A percentile compares a stretch with the other conserved stretches of the same genome.
Evolutionary conservation across 2,329 filamentous ascomycete species (phyloP).

Genomic region (Nigrospora sphaerica): DNA sequence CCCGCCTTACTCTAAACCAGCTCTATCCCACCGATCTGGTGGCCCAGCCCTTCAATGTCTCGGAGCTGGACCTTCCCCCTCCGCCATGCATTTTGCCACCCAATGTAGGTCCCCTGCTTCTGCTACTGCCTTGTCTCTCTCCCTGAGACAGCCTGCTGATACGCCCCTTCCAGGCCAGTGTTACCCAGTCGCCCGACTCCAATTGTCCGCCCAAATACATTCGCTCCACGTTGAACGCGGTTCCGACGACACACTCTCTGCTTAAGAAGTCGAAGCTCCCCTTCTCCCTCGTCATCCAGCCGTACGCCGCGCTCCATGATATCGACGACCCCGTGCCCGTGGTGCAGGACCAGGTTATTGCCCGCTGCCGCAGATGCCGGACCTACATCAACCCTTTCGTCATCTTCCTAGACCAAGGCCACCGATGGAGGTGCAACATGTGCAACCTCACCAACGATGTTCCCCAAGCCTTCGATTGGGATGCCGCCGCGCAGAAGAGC

Average conservation of each 20-base stretch:
- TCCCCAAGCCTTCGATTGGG: conserved; percentile 99
- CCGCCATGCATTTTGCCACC: conserved; percentile 85
- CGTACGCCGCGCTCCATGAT: conserved; percentile 88
- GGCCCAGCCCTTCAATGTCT: conserved; percentile 88
- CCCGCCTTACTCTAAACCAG: conserved; percentile 65
- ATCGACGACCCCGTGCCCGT: conserved; percentile 85
- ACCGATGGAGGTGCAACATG: conserved; percentile 99
- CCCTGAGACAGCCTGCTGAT: conserved; percentile 27
- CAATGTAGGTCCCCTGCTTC: conserved; percentile 59
- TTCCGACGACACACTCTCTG: conserved; percentile 85
- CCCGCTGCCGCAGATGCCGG: conserved; percentile 87
- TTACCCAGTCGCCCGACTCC: conserved; percentile 82
- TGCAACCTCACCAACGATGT: conserved; percentile 98
- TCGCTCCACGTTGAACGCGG: conserved; percentile 87
- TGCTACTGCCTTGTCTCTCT: not conserved
- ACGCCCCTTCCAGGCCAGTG: conserved; percentile 57
- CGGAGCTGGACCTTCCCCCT: conserved; percentile 84
- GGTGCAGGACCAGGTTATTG: conserved; percentile 95
- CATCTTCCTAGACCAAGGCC: conserved; percentile 91
- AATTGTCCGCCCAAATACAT: conserved; percentile 94
- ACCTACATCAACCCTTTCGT: conserved; percentile 98
- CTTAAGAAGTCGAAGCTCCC: conserved; percentile 96
- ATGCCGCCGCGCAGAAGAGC: conserved; percentile 81
- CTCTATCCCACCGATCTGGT: conserved; percentile 88
- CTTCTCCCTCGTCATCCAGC: conserved; percentile 92